Conservation (phyloP, 805 yeast species). For the Priceomyces castillae region DNA sequence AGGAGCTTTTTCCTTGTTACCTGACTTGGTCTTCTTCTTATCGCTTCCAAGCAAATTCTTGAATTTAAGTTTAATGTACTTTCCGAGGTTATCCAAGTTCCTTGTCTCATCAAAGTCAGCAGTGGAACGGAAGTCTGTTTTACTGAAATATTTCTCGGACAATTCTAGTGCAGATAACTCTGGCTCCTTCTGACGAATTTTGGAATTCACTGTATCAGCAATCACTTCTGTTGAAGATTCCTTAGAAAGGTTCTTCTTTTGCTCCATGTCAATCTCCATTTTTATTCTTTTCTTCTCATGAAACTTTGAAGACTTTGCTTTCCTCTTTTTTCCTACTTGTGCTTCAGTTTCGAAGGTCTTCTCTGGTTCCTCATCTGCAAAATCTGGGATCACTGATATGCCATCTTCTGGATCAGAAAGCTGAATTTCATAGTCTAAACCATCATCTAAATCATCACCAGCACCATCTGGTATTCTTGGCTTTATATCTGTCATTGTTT, state of each 20-base stretch:
- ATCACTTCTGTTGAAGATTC: conserved; percentile 55
- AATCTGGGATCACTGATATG: conserved; percentile 12
- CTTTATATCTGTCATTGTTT: background rate
- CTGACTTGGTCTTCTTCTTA: conserved; percentile 25
- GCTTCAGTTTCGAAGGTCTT: conserved; percentile 23
- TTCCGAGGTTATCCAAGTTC: conserved; percentile 51
- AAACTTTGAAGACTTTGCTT: conserved; percentile 40
- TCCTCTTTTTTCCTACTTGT: conserved; percentile 23
- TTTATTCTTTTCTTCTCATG: conserved; percentile 63
- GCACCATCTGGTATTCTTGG: conserved; percentile 4
- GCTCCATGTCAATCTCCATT: conserved; percentile 60
- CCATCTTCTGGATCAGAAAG: conserved; percentile 23
- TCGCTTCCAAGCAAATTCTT: conserved; percentile 42
- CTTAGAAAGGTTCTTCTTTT: conserved; percentile 53
- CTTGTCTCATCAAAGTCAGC: conserved; percentile 55
- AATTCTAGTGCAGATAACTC: conserved; percentile 76
- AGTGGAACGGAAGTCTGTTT: conserved; percentile 58
- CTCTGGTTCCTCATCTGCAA: conserved; percentile 14
- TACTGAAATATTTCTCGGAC: conserved; percentile 58
- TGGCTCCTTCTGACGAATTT: conserved; percentile 57
- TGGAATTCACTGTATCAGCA: conserved; percentile 63
- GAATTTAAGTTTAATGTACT: conserved; percentile 53
- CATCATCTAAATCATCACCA: conserved; percentile 80
- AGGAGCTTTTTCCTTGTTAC: conserved; percentile 13
- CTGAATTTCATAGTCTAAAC: conserved; percentile 58